A percentile compares a stretch with the other conserved stretches of the same genome.
These are phyloP conservation scores for Serendipita sp. DNA, from an alignment of 768 basidiomycete genomes.

Conservation along the genomic window DNA sequence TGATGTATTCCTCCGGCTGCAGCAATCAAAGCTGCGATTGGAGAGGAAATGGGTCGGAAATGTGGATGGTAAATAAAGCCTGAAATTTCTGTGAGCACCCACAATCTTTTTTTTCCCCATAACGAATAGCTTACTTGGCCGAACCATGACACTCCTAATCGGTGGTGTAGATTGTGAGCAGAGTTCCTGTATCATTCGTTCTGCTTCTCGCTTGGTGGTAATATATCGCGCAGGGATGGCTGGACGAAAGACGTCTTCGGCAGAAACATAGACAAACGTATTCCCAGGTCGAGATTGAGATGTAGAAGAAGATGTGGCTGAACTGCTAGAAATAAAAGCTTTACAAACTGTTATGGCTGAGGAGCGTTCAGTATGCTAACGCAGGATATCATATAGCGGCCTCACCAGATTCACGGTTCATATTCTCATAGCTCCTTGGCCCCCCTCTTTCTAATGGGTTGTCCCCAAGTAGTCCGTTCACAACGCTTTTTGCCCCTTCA, in stretches of 20 bases:
- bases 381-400: slow-evolving; percentile 10
- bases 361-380: slow-evolving; percentile 10
- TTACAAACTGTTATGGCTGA: slow-evolving; percentile 62
- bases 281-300: slow-evolving; percentile 5
- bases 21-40: slow-evolving; percentile 44
- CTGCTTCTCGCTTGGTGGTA: slow-evolving; percentile 85
- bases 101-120: slow-evolving; percentile 2
- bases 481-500: background rate
- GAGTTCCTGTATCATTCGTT: slow-evolving; percentile 44
- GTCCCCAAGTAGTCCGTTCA: slow-evolving; percentile 2
- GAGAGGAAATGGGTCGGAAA: slow-evolving; percentile 73
- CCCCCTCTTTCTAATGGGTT: slow-evolving; percentile 19
- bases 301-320: slow-evolving; percentile 3
- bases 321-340: slow-evolving; percentile 34
- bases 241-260: slow-evolving; percentile 84
- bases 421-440: slow-evolving; percentile 45
- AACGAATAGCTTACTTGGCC: slow-evolving; percentile 54
- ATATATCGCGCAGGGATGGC: slow-evolving; percentile 77
- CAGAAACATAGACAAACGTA: slow-evolving; percentile 81
- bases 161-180: slow-evolving; percentile 25
- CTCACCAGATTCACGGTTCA: slow-evolving; percentile 86
- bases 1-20: slow-evolving; percentile 11
- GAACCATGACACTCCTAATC: slow-evolving; percentile 61
- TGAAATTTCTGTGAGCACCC: slow-evolving; percentile 18
- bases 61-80: slow-evolving; percentile 96